Evolutionary conservation across 805 yeast genomes (phyloP).

Genomic region (Tetrapisispora nanseiensis): DNA sequence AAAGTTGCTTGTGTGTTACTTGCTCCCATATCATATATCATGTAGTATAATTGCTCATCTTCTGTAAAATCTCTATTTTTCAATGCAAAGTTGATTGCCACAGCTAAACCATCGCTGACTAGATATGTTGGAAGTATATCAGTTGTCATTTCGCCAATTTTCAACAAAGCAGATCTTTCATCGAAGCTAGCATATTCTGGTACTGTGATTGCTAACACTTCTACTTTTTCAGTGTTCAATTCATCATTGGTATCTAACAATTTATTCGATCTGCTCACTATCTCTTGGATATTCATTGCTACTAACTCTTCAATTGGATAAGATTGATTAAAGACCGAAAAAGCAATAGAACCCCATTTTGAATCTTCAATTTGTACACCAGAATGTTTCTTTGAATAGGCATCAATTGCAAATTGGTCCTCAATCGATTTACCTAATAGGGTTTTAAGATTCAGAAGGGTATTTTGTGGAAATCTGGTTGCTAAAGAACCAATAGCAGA

Average conservation of each 20-base stretch:
- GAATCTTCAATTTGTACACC: constrained; percentile 43
- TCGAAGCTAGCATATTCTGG: constrained; percentile 60
- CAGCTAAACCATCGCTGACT: constrained; percentile 88
- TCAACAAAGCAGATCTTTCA: constrained; percentile 62
- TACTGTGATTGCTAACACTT: constrained; percentile 62
- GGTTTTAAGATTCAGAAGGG: constrained; percentile 58
- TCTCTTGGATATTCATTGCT: constrained; percentile 72
- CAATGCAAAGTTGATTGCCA: constrained; percentile 69
- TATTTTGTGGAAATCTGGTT: constrained; percentile 61
- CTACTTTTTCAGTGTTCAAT: constrained; percentile 35
- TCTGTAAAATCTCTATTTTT: constrained; percentile 18
- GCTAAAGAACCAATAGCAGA: constrained; percentile 60
- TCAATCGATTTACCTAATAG: constrained; percentile 51
- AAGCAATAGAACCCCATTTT: constrained; percentile 47
- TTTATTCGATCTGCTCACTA: constrained; percentile 52
- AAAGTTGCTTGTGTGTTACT: constrained; percentile 83
- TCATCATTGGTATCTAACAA: constrained; percentile 47
- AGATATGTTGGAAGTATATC: constrained; percentile 50
- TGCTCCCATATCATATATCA: constrained; percentile 87
- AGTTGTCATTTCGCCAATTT: constrained; percentile 54
- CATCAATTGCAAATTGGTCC: constrained; percentile 37
- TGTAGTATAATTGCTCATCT: constrained; percentile 41
- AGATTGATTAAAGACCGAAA: constrained; percentile 39
- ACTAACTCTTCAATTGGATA: constrained; percentile 66
- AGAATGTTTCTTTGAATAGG: constrained; percentile 47